These are phyloP conservation scores for Nymphaea thermarum DNA, from an alignment of 164 flowering plant species.

Conservation along the genomic window DNA sequence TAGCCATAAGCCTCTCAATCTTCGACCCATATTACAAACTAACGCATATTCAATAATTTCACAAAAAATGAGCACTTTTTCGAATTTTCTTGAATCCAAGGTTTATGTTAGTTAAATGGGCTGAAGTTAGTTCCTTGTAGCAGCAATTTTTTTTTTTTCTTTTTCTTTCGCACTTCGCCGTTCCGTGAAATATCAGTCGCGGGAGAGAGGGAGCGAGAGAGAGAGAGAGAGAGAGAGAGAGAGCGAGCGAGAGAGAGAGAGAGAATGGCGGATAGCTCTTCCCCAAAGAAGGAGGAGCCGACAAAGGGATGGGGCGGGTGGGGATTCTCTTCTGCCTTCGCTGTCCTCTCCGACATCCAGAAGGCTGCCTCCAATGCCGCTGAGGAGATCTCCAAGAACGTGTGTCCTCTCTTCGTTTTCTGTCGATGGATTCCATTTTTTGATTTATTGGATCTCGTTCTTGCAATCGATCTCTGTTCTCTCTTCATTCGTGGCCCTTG, in stretches of 20 bases:
- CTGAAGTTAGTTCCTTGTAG: too few relatives aligned
- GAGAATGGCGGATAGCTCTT: constrained; percentile 17
- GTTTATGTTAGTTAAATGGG: too few relatives aligned
- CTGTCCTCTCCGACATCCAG: constrained; percentile 81
- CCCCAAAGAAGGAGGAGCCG: constrained; percentile 11
- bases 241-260: background rate
- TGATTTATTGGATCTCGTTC: background rate
- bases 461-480: background rate
- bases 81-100: too few relatives aligned
- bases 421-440: background rate
- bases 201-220: background rate
- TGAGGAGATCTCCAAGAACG: constrained; percentile 96
- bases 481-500: background rate
- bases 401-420: constrained; percentile 9
- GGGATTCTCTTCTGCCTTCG: constrained; percentile 65
- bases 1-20: too few relatives aligned
- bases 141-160: too few relatives aligned
- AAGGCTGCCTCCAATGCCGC: constrained; percentile 71
- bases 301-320: constrained; percentile 85
- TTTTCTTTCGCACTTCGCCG: too few relatives aligned
- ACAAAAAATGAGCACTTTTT: too few relatives aligned
- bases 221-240: background rate
- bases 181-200: too few relatives aligned
- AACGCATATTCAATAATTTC: too few relatives aligned
- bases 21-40: too few relatives aligned